These are phyloP conservation scores for Detonula confervacea DNA, from an alignment of 352 stramenopile genomes.

Conservation along the genomic window DNA sequence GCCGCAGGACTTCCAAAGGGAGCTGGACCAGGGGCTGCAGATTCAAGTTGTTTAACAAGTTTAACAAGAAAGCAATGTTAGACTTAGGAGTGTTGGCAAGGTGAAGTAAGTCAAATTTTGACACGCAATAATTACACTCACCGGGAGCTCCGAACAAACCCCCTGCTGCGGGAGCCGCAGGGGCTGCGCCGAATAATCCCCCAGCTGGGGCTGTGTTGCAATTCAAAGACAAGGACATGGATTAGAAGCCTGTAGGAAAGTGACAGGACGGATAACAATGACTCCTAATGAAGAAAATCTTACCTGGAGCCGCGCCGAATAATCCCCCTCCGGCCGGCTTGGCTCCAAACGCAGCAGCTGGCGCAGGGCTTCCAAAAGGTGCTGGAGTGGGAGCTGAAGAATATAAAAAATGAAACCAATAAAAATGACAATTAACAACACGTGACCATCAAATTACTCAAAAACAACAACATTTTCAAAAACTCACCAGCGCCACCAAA, in stretches of 20 bases:
- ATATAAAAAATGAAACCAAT: slow-evolving; percentile 33
- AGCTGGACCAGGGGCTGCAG: slow-evolving; percentile 1
- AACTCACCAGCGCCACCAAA: slow-evolving; percentile 42
- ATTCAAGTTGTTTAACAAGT: not conserved
- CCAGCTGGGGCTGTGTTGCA: not conserved
- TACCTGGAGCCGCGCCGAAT: slow-evolving; percentile 19
- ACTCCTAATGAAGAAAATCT: not conserved
- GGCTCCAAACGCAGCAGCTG: slow-evolving; percentile 16
- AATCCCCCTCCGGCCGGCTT: slow-evolving; percentile 21
- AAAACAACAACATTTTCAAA: not conserved
- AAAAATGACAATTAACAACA: not conserved
- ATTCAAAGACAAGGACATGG: not conserved
- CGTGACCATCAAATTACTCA: slow-evolving; percentile 6
- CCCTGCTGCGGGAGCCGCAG: slow-evolving; percentile 16
- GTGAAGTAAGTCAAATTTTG: not conserved
- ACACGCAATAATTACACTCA: not conserved
- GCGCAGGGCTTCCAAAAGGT: slow-evolving; percentile 43
- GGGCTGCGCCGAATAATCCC: slow-evolving; percentile 26
- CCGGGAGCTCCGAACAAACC: slow-evolving; percentile 29
- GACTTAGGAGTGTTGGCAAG: not conserved
- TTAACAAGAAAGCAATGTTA: not conserved
- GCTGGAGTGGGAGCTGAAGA: slow-evolving; percentile 57
- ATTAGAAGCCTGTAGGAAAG: not conserved
- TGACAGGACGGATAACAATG: not conserved
- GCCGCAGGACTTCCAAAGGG: slow-evolving; percentile 18